Evolutionary conservation across 352 stramenopile genomes (phyloP).

Genomic region (Pythium brassicae): DNA sequence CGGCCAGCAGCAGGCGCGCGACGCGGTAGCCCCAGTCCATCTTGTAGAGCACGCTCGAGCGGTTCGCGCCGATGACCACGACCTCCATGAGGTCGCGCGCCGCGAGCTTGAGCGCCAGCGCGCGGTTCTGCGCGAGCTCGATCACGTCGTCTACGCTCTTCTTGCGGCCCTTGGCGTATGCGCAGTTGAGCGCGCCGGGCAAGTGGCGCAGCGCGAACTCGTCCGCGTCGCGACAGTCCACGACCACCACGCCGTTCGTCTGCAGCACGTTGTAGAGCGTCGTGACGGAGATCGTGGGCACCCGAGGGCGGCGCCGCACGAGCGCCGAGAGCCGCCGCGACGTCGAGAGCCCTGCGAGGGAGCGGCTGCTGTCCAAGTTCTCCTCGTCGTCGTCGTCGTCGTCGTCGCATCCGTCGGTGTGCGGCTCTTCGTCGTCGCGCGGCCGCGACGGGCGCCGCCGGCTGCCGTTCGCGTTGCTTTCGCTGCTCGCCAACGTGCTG

Average conservation of each 20-base stretch:
- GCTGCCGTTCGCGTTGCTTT: neutral
- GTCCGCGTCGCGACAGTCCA: constrained; percentile 55
- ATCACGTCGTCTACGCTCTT: constrained; percentile 59
- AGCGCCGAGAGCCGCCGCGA: constrained; percentile 21
- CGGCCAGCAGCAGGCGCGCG: constrained; percentile 50
- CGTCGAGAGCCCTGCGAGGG: constrained; percentile 21
- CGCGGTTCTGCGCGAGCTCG: constrained; percentile 23
- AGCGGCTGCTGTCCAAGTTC: constrained; percentile 7
- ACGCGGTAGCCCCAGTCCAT: constrained; percentile 73
- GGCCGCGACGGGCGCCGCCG: neutral
- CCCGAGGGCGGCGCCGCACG: constrained; percentile 21
- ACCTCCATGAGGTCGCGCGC: constrained; percentile 66
- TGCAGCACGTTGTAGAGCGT: constrained; percentile 75
- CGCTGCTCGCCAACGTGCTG: constrained; percentile 5
- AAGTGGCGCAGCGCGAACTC: constrained; percentile 45
- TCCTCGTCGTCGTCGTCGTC: constrained; percentile 5
- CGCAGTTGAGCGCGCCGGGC: constrained; percentile 50
- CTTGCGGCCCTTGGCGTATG: constrained; percentile 21
- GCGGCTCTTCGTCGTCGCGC: neutral
- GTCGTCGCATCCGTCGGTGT: neutral
- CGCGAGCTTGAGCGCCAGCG: constrained; percentile 39
- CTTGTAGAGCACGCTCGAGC: constrained; percentile 44
- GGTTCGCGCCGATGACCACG: constrained; percentile 58
- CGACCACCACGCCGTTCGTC: constrained; percentile 55
- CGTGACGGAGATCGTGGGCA: constrained; percentile 56